Conservation (phyloP, 1,139 yeast species). For the Sugiyamaella neomexicana region DNA sequence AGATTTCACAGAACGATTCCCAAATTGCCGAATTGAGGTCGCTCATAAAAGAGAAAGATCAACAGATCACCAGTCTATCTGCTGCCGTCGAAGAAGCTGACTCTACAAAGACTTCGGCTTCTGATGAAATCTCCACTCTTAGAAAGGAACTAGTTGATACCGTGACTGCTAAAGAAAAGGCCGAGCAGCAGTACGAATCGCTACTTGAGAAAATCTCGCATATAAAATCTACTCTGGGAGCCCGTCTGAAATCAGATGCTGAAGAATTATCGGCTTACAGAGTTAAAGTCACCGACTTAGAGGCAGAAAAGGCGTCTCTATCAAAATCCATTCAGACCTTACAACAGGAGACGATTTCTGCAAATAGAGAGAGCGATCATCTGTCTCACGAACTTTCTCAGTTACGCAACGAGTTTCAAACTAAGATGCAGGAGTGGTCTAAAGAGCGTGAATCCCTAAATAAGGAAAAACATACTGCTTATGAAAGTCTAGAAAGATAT, state of each 20-base stretch:
- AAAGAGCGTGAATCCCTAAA: constrained; percentile 47
- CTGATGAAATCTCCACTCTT: constrained; percentile 7
- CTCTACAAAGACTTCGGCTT: background rate
- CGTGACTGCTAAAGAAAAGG: constrained; percentile 61
- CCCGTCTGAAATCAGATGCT: constrained; percentile 58
- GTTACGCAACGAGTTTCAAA: constrained; percentile 50
- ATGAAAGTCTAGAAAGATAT: constrained; percentile 40
- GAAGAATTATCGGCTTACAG: constrained; percentile 40
- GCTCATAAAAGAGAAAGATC: constrained; percentile 1
- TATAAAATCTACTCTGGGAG: constrained; percentile 76
- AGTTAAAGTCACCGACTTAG: constrained; percentile 32
- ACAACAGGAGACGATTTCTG: constrained; percentile 53
- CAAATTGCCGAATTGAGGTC: constrained; percentile 1
- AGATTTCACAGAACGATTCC: background rate
- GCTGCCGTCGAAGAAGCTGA: background rate
- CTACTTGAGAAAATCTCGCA: constrained; percentile 72
- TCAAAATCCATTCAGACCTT: constrained; percentile 45
- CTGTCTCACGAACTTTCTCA: constrained; percentile 52
- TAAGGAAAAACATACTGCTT: constrained; percentile 28
- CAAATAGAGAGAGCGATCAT: constrained; percentile 68
- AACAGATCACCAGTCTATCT: background rate
- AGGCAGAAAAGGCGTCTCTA: constrained; percentile 27
- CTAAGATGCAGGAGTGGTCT: constrained; percentile 45
- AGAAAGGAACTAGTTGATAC: constrained; percentile 39
- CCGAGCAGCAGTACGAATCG: constrained; percentile 72